Conservation (phyloP, 441 rosid genomes). For the Gossypium schwendimanii region DNA sequence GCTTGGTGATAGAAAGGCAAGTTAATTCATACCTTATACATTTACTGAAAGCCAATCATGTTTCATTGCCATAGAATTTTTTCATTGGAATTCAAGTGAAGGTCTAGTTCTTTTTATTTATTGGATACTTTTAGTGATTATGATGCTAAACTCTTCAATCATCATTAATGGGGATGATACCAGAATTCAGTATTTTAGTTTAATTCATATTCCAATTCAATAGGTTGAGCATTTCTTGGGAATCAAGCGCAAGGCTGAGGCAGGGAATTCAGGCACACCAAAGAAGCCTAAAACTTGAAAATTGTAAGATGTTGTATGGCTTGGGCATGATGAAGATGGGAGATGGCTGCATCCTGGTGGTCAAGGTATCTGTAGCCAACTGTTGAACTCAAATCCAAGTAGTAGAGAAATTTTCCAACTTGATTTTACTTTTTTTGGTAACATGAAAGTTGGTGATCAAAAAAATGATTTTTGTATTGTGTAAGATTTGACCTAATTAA, state of each 20-base stretch:
- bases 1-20: conserved; percentile 95
- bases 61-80: not conserved
- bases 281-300: conserved; percentile 60
- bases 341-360: not conserved
- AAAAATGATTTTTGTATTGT: too few species aligned
- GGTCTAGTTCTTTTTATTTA: not conserved
- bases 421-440: too few species aligned
- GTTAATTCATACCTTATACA: conserved; percentile 17
- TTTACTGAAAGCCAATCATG: not conserved
- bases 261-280: conserved; percentile 34
- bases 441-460: too few species aligned
- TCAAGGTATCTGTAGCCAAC: too few species aligned
- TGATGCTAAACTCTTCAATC: not conserved
- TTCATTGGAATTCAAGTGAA: not conserved
- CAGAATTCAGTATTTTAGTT: not conserved
- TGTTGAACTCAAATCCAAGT: not conserved
- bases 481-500: too few species aligned
- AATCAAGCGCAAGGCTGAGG: conserved; percentile 69
- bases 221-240: conserved; percentile 98
- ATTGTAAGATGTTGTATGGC: not conserved
- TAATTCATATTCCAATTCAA: not conserved
- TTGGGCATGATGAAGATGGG: conserved; percentile 9
- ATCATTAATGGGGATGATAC: not conserved
- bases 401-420: not conserved
- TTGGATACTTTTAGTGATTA: not conserved